These are phyloP conservation scores for Diaporthe sp. DNA, from an alignment of 2,329 filamentous ascomycete genomes.

Conservation along the genomic window DNA sequence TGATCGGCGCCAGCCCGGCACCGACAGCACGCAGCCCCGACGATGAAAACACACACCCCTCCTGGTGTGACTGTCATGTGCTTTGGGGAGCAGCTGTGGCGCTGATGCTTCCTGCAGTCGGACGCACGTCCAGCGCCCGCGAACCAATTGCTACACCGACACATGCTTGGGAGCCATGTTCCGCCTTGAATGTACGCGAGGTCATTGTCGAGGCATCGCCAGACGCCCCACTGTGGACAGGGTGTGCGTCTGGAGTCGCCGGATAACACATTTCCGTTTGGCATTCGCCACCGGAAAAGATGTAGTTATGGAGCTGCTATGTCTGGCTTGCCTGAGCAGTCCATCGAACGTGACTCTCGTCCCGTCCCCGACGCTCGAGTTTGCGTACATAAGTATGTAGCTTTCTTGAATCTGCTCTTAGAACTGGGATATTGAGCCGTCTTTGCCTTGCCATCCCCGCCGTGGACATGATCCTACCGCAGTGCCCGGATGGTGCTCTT, in stretches of 20 bases:
- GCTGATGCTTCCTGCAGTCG: neutral
- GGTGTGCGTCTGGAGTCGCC: neutral
- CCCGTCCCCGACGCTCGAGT: too few relatives aligned
- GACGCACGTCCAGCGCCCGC: neutral
- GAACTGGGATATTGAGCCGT: neutral
- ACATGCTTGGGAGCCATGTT: neutral
- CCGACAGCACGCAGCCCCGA: neutral
- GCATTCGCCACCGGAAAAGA: neutral
- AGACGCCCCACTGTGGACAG: neutral
- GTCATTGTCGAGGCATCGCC: neutral
- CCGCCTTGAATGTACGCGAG: neutral
- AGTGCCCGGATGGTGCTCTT: too few relatives aligned
- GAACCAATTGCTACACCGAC: constrained; percentile 11
- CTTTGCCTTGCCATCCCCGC: neutral
- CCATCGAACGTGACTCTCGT: neutral
- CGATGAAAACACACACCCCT: neutral
- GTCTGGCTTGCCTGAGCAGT: neutral
- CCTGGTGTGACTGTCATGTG: neutral
- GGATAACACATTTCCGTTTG: neutral
- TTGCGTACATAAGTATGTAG: neutral
- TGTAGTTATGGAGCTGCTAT: neutral
- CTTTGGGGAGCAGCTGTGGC: neutral
- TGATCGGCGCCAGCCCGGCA: neutral
- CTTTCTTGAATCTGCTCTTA: neutral
- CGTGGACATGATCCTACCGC: neutral